These are phyloP conservation scores for Acanthamoeba castellanii DNA, from an alignment of 208 protist genomes.

Conservation along the genomic window DNA sequence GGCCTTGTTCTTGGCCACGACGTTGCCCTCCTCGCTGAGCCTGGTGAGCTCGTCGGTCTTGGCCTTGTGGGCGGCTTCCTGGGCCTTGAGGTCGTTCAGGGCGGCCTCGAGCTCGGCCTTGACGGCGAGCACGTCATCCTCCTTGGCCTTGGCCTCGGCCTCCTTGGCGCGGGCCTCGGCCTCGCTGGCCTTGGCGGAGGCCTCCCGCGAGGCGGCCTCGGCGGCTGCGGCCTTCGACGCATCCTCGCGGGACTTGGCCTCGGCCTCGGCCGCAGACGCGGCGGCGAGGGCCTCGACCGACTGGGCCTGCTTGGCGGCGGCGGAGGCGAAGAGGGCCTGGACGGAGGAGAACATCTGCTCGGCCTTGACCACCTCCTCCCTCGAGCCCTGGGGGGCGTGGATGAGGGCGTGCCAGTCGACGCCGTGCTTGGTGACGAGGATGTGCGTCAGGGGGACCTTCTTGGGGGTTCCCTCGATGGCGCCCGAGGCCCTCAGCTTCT, in stretches of 20 bases:
- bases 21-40: conserved; percentile 76
- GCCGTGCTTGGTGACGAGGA: conserved; percentile 52
- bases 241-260: background rate
- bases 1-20: conserved; percentile 79
- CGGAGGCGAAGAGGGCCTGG: conserved; percentile 35
- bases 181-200: conserved; percentile 22
- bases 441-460: conserved; percentile 54
- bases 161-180: conserved; percentile 29
- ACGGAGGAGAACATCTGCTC: conserved; percentile 52
- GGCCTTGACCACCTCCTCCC: conserved; percentile 67
- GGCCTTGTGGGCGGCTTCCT: conserved; percentile 73
- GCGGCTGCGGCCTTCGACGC: conserved; percentile 61
- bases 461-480: conserved; percentile 18
- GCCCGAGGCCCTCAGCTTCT: conserved; percentile 56
- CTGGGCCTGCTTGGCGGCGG: background rate
- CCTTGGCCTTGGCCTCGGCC: conserved; percentile 55
- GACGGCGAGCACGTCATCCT: conserved; percentile 43
- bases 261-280: background rate
- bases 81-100: conserved; percentile 60
- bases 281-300: background rate
- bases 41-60: conserved; percentile 76
- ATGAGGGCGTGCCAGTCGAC: conserved; percentile 52
- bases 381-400: conserved; percentile 42
- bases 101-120: conserved; percentile 70
- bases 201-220: background rate